phyloP scores from a whole-genome alignment of 208 protist genomes.

The Trypanosoma avium region DNA sequence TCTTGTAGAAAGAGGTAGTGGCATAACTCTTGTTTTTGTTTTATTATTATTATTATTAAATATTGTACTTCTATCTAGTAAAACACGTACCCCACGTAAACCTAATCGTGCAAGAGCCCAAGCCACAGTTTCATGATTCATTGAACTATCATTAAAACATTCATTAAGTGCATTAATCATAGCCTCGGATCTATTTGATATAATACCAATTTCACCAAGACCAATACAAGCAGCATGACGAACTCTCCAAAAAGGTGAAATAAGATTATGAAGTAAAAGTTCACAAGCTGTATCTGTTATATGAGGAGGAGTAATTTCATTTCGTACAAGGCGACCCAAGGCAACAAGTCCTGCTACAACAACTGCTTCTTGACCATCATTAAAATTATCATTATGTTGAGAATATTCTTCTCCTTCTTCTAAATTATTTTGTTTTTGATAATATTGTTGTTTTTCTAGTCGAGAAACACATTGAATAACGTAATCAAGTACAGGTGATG shows the following conservation, averaged over 20 bases:
- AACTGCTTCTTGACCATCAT: slow-evolving; percentile 30
- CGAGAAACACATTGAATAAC: slow-evolving; percentile 20
- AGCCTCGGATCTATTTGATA: slow-evolving; percentile 13
- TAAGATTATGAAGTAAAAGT: slow-evolving; percentile 28
- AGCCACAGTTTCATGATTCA: slow-evolving; percentile 39
- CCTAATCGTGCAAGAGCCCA: slow-evolving; percentile 61
- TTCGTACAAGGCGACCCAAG: slow-evolving; percentile 39
- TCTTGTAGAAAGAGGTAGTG: slow-evolving; percentile 27
- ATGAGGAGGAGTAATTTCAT: slow-evolving; percentile 19
- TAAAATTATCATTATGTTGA: background rate
- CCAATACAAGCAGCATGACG: slow-evolving; percentile 61
- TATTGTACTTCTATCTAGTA: slow-evolving; percentile 23
- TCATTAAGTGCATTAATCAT: slow-evolving; percentile 6
- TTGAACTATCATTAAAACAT: slow-evolving; percentile 17
- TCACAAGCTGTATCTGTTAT: slow-evolving; percentile 23
- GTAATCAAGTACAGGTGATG: slow-evolving; percentile 57
- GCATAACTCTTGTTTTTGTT: background rate
- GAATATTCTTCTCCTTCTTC: no score
- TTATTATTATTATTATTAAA: background rate
- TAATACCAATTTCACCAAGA: slow-evolving; percentile 41
- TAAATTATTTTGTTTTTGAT: no score
- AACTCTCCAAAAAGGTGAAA: slow-evolving; percentile 39
- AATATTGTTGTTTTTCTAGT: slow-evolving; percentile 21
- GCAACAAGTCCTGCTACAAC: slow-evolving; percentile 49
- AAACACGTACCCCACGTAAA: slow-evolving; percentile 35